Evolutionary conservation across 441 rosid species (phyloP).

Genomic region (Jatropha podagrica): DNA sequence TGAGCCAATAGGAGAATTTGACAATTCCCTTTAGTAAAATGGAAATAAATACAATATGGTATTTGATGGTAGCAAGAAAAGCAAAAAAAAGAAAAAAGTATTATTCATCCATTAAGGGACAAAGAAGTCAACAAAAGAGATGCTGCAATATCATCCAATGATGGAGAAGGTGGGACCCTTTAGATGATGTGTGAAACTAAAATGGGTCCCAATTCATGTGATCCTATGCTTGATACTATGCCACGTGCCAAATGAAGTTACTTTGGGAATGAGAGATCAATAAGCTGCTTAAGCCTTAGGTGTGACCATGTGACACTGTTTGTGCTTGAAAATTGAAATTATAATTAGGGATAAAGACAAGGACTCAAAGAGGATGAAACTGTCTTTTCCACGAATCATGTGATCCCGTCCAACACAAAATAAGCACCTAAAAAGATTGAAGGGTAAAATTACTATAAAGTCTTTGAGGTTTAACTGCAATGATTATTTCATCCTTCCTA

Average conservation of each 20-base stretch:
- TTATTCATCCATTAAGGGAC: not conserved
- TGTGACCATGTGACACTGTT: not conserved
- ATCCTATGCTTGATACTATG: not conserved
- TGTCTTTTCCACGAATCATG: too few species aligned
- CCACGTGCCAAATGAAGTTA: not conserved
- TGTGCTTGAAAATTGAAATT: too few species aligned
- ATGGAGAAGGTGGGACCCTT: not conserved
- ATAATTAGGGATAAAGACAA: too few species aligned
- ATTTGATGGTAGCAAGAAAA: not conserved
- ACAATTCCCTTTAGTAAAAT: too few species aligned
- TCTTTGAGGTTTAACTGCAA: too few species aligned
- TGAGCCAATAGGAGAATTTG: too few species aligned
- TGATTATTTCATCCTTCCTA: too few species aligned
- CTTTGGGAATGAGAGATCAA: not conserved
- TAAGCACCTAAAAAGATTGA: too few species aligned
- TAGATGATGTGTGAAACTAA: not conserved
- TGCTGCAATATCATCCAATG: not conserved
- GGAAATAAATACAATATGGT: not conserved
- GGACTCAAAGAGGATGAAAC: too few species aligned
- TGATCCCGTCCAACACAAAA: too few species aligned
- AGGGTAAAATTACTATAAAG: too few species aligned
- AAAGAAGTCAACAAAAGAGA: slow-evolving; percentile 11
- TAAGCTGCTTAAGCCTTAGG: not conserved
- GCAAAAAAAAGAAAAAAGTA: not conserved
- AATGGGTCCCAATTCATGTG: not conserved